Evolutionary conservation across 129 eudicot genomes (phyloP).

Genomic region (Glebionis coronaria): DNA sequence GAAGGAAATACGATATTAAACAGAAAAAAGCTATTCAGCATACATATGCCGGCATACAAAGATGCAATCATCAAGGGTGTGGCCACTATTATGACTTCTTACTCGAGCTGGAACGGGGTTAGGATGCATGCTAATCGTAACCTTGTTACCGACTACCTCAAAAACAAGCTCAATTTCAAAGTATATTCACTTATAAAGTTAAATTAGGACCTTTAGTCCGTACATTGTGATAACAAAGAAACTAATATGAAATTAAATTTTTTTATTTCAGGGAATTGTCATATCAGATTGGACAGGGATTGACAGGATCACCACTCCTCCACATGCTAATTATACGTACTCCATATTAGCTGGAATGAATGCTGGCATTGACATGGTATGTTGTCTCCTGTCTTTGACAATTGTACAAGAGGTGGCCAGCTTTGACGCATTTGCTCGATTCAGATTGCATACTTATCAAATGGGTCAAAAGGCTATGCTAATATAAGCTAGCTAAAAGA

Average conservation of each 20-base stretch:
- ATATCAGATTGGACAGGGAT: too few species aligned
- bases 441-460: too few species aligned
- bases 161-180: constrained; percentile 46
- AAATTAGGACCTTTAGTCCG: background rate
- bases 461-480: background rate
- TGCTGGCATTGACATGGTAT: too few species aligned
- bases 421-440: too few species aligned
- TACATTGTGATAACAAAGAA: background rate
- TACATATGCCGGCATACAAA: constrained; percentile 70
- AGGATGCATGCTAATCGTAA: constrained; percentile 66
- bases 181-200: constrained; percentile 25
- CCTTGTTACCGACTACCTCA: constrained; percentile 54
- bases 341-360: too few species aligned
- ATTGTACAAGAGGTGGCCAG: too few species aligned
- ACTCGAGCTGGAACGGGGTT: constrained; percentile 69
- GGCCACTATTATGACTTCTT: constrained; percentile 68
- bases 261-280: too few species aligned
- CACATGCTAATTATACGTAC: too few species aligned
- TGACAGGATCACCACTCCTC: too few species aligned
- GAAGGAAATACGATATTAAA: constrained; percentile 49
- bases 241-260: background rate
- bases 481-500: background rate
- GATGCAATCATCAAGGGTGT: constrained; percentile 67
- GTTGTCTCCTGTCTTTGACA: too few species aligned
- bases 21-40: constrained; percentile 35